Base-by-base conservation (phyloP, 768 basidiomycete species). In the Amanita pallidorosea region DNA sequence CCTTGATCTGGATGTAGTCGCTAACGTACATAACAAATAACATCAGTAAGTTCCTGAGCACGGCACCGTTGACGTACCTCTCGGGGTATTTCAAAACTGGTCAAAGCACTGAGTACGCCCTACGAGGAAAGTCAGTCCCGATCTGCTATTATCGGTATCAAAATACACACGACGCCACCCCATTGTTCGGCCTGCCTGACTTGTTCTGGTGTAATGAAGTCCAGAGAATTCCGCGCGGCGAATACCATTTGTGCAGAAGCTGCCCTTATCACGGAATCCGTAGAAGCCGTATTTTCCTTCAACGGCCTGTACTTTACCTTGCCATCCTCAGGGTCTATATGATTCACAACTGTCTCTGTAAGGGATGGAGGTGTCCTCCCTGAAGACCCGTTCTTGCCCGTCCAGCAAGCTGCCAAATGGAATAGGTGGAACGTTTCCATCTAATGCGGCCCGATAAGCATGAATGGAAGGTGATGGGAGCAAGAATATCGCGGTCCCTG, bases 401-500 rank as follows among this genome's bases (percentile, higher is more conserved):
- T 68, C 85, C 85, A 88, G 57, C 80, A 82, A 18, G 75, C 72
- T 2, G 88, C 87, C 12, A 90, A 76, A 63, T 91, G 88, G 58
- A 81, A 79, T 44, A 90, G 65, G 67, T 88, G 88, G 62, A 85
- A 86, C 0, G 85, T 88, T 61, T 89, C 86, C 88, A 90, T 91
- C 88, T 90, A 53, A 33, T 31, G n/a, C 33, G 33, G 33, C 33
- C 33, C 33, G 33, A 33, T 33, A 33, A 33, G 12, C 20, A 31
- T 12, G 11, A 36, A 25, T 27, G 25, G n/a, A 13, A 20, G 22
- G 20, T 15, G 40, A 17, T 5, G 23, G 15, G 17, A 37, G 22
- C 25, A 23, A 48, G 25, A 37, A 34, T 20, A 22, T n/a, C 13
- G 29, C 9, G 2, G 33, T 36, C 35, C 31, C 22, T 35, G 45